These are phyloP conservation scores for Pleurotus eryngii DNA, from an alignment of 768 basidiomycete genomes.

Conservation along the genomic window DNA sequence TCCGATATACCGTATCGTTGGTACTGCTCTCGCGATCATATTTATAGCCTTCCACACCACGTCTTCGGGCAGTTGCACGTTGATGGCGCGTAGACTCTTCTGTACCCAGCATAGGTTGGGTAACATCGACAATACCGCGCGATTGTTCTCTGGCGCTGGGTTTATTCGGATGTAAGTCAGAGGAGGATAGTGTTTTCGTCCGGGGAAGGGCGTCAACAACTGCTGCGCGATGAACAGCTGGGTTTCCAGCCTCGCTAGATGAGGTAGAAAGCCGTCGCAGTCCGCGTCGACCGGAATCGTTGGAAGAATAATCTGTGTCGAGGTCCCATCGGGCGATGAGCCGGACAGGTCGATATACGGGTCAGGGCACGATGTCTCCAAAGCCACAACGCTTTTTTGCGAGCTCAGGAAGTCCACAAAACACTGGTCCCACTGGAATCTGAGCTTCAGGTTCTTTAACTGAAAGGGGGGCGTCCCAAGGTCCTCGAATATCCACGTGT, in stretches of 20 bases:
- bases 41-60: neutral
- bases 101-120: slow-evolving; percentile 2
- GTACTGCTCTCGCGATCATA: neutral
- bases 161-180: neutral
- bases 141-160: neutral
- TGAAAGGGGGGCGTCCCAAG: neutral
- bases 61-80: neutral
- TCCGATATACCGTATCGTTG: neutral
- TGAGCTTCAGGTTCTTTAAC: neutral
- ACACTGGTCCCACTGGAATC: neutral
- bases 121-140: neutral
- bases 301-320: neutral
- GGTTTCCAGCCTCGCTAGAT: neutral
- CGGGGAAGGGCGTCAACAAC: neutral
- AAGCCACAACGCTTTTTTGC: neutral
- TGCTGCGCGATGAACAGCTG: slow-evolving; percentile 4
- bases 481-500: neutral
- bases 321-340: neutral
- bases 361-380: slow-evolving; percentile 4
- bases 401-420: neutral
- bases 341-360: neutral
- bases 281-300: neutral
- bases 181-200: neutral
- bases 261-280: neutral
- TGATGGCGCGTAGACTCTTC: neutral